These are phyloP conservation scores for Geranomyces variabilis DNA, from an alignment of 192 early-diverging fungal species.

Conservation along the genomic window DNA sequence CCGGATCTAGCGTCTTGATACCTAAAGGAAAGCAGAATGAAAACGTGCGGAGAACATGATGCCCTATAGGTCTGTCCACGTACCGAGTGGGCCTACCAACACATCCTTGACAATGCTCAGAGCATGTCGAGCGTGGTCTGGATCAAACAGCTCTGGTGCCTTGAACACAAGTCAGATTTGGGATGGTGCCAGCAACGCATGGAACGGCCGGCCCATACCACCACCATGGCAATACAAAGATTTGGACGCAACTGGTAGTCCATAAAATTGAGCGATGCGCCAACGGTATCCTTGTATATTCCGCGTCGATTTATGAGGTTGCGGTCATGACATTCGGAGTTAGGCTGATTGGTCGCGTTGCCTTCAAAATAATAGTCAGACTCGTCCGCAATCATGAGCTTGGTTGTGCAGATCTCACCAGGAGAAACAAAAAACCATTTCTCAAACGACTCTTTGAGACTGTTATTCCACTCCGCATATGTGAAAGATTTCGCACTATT, in stretches of 20 bases:
- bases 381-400: background rate
- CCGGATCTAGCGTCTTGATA: slow-evolving; percentile 95
- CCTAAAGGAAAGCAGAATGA: slow-evolving; percentile 51
- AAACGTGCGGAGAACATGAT: background rate
- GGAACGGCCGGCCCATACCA: slow-evolving; percentile 41
- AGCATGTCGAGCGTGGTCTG: slow-evolving; percentile 70
- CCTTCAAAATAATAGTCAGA: background rate
- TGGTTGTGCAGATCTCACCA: slow-evolving; percentile 39
- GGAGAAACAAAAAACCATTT: slow-evolving; percentile 87
- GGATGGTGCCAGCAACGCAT: background rate
- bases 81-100: slow-evolving; percentile 77
- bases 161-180: background rate
- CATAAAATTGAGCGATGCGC: slow-evolving; percentile 69
- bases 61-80: background rate
- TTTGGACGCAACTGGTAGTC: slow-evolving; percentile 97
- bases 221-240: slow-evolving; percentile 85
- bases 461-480: slow-evolving; percentile 77
- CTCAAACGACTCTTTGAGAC: slow-evolving; percentile 84
- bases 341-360: slow-evolving; percentile 52
- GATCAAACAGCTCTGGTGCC: slow-evolving; percentile 92
- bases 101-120: slow-evolving; percentile 69
- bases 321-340: slow-evolving; percentile 59
- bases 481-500: slow-evolving; percentile 39
- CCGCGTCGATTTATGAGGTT: slow-evolving; percentile 82
- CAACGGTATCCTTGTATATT: slow-evolving; percentile 91